Evolutionary conservation across 164 flowering plant species (phyloP).

Genomic region (Umbilicus rupestris): DNA sequence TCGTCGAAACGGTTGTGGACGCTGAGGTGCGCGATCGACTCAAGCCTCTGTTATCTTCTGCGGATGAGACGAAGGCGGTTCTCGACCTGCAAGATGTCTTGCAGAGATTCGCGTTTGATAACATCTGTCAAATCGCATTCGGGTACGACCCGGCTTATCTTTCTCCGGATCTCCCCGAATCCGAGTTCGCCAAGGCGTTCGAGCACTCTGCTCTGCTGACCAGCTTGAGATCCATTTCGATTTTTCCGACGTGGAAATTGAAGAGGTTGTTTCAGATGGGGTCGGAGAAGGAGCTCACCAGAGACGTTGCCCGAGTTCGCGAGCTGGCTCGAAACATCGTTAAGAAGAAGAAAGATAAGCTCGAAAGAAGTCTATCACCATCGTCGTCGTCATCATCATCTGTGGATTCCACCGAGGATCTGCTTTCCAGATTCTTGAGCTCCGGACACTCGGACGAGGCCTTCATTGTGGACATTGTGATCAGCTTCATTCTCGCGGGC

Average conservation of each 20-base stretch:
- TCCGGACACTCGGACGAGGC: constrained; percentile 31
- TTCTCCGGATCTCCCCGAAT: constrained; percentile 23
- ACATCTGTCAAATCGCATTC: constrained; percentile 42
- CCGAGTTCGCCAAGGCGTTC: constrained; percentile 28
- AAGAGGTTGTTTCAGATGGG: constrained; percentile 18
- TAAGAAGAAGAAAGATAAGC: constrained; percentile 24
- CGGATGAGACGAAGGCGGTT: constrained; percentile 18
- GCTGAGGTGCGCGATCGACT: constrained; percentile 30
- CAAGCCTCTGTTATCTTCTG: constrained; percentile 25
- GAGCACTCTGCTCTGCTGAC: constrained; percentile 23
- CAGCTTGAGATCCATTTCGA: constrained; percentile 17
- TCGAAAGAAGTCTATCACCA: constrained; percentile 13
- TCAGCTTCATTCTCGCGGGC: constrained; percentile 40
- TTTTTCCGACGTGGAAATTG: constrained; percentile 29
- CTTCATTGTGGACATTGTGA: constrained; percentile 26
- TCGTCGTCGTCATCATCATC: background rate
- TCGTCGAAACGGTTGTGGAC: constrained; percentile 30
- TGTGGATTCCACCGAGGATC: constrained; percentile 14
- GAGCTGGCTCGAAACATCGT: constrained; percentile 29
- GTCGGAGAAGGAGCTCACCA: constrained; percentile 24
- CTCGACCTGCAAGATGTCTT: constrained; percentile 46
- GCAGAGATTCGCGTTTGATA: constrained; percentile 49
- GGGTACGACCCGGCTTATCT: constrained; percentile 42
- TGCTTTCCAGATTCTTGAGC: constrained; percentile 36
- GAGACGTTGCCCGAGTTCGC: constrained; percentile 16